Conservation (phyloP, 2,329 filamentous ascomycete genomes). For the Aplosporella prunicola region DNA sequence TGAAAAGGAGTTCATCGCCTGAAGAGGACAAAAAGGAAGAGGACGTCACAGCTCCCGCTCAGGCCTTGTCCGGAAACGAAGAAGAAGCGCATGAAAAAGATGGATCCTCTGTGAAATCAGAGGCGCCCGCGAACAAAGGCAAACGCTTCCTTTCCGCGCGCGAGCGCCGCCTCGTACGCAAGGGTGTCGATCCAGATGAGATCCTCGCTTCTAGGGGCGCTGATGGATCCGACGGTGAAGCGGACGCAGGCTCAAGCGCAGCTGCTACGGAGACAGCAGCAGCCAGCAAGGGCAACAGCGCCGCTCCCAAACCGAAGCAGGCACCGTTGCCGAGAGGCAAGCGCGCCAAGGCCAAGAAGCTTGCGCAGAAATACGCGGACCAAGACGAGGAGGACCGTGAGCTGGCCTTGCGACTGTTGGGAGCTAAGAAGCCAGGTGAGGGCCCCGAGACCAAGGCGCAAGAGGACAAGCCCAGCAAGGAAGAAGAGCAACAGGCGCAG, state of each 20-base stretch:
- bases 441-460: constrained; percentile 51
- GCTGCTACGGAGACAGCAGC: constrained; percentile 11
- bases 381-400: constrained; percentile 91
- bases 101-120: constrained; percentile 9
- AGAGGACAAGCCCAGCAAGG: constrained; percentile 55
- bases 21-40: constrained; percentile 2
- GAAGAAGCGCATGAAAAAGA: constrained; percentile 19
- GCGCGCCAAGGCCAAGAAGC: constrained; percentile 74
- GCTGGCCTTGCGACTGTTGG: constrained; percentile 78
- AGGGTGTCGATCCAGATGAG: constrained; percentile 17
- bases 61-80: not conserved
- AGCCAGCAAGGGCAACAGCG: not conserved
- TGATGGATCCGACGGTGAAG: constrained; percentile 13
- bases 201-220: constrained; percentile 11
- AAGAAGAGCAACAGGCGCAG: constrained; percentile 62
- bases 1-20: constrained; percentile 3
- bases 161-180: constrained; percentile 29
- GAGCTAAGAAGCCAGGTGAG: constrained; percentile 57
- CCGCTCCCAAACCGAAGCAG: constrained; percentile 13
- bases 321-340: constrained; percentile 54
- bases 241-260: constrained; percentile 23
- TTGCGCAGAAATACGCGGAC: constrained; percentile 79
- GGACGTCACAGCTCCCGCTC: not conserved
- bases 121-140: constrained; percentile 11
- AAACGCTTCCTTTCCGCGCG: constrained; percentile 29